phyloP scores from a whole-genome alignment of 768 basidiomycete species.

The Imleria badia region DNA sequence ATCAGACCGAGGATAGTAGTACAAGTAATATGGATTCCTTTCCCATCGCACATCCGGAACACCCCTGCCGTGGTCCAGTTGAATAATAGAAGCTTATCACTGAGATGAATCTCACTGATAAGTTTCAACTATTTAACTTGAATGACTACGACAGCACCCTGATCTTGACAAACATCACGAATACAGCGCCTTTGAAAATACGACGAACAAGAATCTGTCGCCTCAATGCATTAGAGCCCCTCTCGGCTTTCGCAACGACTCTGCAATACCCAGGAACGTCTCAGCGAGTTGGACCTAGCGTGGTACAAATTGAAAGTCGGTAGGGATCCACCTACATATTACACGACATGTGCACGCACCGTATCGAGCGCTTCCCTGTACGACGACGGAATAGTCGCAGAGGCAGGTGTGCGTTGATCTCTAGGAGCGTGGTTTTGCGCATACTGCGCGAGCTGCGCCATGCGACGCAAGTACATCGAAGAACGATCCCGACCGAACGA shows the following conservation, averaged over 20 bases:
- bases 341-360: constrained; percentile 33
- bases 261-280: constrained; percentile 58
- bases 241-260: constrained; percentile 56
- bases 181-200: constrained; percentile 28
- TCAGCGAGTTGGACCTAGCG: constrained; percentile 51
- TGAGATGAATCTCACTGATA: too few species aligned
- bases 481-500: constrained; percentile 44
- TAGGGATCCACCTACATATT: too few species aligned
- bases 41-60: too few species aligned
- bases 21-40: too few species aligned
- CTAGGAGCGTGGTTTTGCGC: constrained; percentile 44
- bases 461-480: constrained; percentile 38
- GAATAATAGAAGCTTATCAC: too few species aligned
- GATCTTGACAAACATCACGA: too few species aligned
- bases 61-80: too few species aligned
- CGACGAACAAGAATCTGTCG: constrained; percentile 5
- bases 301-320: neutral
- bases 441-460: constrained; percentile 51
- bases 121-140: too few species aligned
- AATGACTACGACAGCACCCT: too few species aligned
- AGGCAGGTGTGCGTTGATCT: constrained; percentile 36
- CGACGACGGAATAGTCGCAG: constrained; percentile 40
- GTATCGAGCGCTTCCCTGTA: constrained; percentile 53
- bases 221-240: constrained; percentile 44
- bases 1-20: too few species aligned